Evolutionary conservation across 257 asterid genomes (phyloP).

Genomic region (Capsicum pubescens): DNA sequence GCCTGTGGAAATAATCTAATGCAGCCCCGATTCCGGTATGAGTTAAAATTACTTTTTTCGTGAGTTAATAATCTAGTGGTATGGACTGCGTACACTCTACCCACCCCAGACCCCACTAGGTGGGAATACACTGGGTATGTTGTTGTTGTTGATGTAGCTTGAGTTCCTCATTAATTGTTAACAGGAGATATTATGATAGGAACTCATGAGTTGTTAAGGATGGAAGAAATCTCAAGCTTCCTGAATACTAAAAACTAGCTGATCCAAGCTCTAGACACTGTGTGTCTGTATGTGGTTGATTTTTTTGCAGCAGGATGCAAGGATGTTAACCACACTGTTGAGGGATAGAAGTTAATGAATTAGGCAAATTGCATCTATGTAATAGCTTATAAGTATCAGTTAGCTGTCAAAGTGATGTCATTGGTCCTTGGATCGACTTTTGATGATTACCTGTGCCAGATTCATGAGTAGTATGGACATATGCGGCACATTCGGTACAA

Average conservation of each 20-base stretch:
- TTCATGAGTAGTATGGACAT: neutral
- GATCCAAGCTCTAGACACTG: constrained; percentile 4
- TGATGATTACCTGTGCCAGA: neutral
- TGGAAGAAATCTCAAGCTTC: constrained; percentile 16
- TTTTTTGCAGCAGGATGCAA: neutral
- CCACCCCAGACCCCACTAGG: too few species aligned
- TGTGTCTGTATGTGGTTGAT: neutral
- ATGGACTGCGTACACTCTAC: too few species aligned
- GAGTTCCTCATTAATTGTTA: neutral
- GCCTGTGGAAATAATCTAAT: constrained; percentile 87
- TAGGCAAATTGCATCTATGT: neutral
- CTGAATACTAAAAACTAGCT: constrained; percentile 24
- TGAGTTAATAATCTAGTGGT: neutral
- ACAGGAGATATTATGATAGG: neutral
- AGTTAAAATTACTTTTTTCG: neutral
- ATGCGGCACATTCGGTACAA: neutral
- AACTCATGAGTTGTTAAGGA: neutral
- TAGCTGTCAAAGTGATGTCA: constrained; percentile 3
- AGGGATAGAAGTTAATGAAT: constrained; percentile 7
- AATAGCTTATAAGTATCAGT: neutral
- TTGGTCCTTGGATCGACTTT: neutral
- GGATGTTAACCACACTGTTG: neutral
- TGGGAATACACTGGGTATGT: too few species aligned
- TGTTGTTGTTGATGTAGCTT: neutral
- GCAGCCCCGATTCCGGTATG: constrained; percentile 82